Evolutionary conservation across 1,284 basidiomycete genomes (phyloP), one percentile per base, ranked within the genome.

Genomic region (Ceratobasidium sp.): DNA sequence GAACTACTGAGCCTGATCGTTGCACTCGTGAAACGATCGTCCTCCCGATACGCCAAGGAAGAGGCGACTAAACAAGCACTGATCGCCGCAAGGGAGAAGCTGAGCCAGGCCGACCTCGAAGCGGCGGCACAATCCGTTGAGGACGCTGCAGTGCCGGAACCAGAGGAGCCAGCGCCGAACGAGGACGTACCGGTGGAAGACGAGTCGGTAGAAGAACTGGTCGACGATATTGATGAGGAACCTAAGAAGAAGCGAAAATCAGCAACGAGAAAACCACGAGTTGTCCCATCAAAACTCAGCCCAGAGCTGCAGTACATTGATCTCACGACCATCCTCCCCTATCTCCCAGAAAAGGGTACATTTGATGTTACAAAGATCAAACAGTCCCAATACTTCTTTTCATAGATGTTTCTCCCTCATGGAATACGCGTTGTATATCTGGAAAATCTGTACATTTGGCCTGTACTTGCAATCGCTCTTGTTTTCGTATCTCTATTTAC

Each of bases 291-390:
- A 74, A 42, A 74, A 70, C 43, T 72, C 75, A 67, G 73, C 74
- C 42, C 75, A 73, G 27, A 74, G 76, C 60, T 68, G 29, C 77
- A 77, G 69, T 96, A 94, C 77, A 85, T 96, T 70, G 83, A 88
- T 72, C 80, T 99, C 42, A 80, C 82, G 32, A 90, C 93, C 73
- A 75, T 96, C 72, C 78, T 99, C 15, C 96, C 96, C 0, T 87
- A 89, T 0, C 80, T 96, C 25, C 96, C 96, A 0, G 79, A 87
- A 77, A 93, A 94, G 81, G 97, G 96, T 70, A 82, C 84, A 69
- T 98, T 99, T 78, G 87, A 95, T 75, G 94, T 99, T 71, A 83
- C 87, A 76, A 85, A 84, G 72, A 96, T 98, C 80, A 89, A 90
- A 77, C 79, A 87, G 56, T 93, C 90, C 47, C 82, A 85, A 53